phyloP scores from a whole-genome alignment of 1,139 yeast species.

The Debaryomyces coudertii region DNA sequence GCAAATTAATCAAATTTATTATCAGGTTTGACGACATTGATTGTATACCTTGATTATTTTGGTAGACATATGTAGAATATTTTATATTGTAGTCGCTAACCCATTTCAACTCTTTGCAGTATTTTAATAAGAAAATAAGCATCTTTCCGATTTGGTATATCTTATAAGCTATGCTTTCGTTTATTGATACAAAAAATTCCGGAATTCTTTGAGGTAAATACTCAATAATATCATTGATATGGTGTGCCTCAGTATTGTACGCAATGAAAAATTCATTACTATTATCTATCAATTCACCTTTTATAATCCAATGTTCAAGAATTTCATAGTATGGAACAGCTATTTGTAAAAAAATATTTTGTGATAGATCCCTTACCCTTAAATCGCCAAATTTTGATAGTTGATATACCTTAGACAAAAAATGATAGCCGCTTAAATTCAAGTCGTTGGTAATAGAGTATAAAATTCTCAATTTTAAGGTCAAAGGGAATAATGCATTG shows the following conservation, averaged over 20 bases:
- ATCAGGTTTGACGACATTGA: slow-evolving; percentile 34
- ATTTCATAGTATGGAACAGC: slow-evolving; percentile 66
- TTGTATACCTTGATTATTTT: slow-evolving; percentile 33
- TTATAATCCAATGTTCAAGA: slow-evolving; percentile 66
- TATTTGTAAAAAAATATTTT: slow-evolving; percentile 49
- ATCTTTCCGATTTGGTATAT: slow-evolving; percentile 81
- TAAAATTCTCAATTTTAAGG: slow-evolving; percentile 59
- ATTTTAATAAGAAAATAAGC: slow-evolving; percentile 64
- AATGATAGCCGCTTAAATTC: slow-evolving; percentile 53
- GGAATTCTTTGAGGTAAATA: slow-evolving; percentile 56
- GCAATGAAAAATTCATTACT: slow-evolving; percentile 73
- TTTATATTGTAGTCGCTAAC: slow-evolving; percentile 42
- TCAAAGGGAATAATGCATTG: slow-evolving; percentile 52
- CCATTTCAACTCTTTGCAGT: slow-evolving; percentile 55
- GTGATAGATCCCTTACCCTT: slow-evolving; percentile 46
- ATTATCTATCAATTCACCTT: slow-evolving; percentile 62
- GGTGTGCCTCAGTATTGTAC: slow-evolving; percentile 31
- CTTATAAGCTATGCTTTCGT: slow-evolving; percentile 48
- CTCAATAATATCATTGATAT: slow-evolving; percentile 41
- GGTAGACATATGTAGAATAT: slow-evolving; percentile 33
- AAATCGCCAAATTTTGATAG: slow-evolving; percentile 68
- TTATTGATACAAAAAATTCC: slow-evolving; percentile 47
- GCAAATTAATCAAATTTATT: slow-evolving; percentile 44
- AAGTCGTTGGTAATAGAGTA: slow-evolving; percentile 44
- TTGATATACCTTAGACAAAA: slow-evolving; percentile 56